These are phyloP conservation scores for Pleurotus eryngii DNA, from an alignment of 768 basidiomycete genomes.

Conservation along the genomic window DNA sequence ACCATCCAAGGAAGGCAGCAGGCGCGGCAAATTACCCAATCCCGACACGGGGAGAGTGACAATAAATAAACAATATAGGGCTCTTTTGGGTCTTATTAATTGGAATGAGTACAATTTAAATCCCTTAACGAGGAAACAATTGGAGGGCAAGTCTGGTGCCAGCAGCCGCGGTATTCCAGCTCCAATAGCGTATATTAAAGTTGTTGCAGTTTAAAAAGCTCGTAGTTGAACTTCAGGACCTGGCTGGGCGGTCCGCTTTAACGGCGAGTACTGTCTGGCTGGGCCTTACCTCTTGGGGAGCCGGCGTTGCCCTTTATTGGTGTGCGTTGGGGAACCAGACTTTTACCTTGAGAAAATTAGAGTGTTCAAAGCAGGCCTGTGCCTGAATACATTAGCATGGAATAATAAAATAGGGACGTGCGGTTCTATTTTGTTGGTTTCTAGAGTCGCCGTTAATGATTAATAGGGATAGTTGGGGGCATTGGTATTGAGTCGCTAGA, in stretches of 20 bases:
- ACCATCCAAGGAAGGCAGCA: constrained; percentile 33
- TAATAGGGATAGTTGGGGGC: neutral
- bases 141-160: constrained; percentile 35
- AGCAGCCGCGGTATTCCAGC: constrained; percentile 23
- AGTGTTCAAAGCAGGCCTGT: neutral
- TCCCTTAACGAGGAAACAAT: constrained; percentile 39
- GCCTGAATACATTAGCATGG: neutral
- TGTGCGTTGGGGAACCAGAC: neutral
- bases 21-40: constrained; percentile 36
- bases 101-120: constrained; percentile 44
- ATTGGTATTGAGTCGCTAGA: neutral
- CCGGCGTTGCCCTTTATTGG: neutral
- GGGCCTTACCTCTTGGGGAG: neutral
- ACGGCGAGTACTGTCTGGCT: neutral
- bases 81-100: constrained; percentile 39
- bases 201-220: constrained; percentile 46
- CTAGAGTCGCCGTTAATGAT: neutral
- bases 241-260: neutral
- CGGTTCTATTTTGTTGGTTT: neutral
- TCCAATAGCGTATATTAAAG: constrained; percentile 40
- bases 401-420: neutral
- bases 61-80: constrained; percentile 42
- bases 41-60: constrained; percentile 37
- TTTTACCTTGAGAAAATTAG: neutral
- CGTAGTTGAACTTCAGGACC: constrained; percentile 29